Percentiles rank a stretch among this genome's conserved stretches.
phyloP scores from a whole-genome alignment of 495 filamentous ascomycete species.

The Annulohypoxylon maeteangense region DNA sequence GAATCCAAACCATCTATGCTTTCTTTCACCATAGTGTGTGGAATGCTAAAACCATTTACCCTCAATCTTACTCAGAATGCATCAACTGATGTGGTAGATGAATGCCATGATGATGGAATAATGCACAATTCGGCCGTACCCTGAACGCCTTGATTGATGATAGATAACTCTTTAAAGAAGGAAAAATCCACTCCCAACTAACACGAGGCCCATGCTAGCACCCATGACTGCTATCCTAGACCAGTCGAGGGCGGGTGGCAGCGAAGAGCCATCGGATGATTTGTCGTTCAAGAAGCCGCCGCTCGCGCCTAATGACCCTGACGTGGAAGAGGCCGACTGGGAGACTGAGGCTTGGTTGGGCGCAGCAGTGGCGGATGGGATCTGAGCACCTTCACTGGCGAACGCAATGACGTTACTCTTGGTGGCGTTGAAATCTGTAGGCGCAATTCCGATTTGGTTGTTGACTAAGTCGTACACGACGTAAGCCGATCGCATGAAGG shows the following conservation, averaged over 20 bases:
- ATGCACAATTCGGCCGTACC: conserved; percentile 16
- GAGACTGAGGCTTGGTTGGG: conserved; percentile 54
- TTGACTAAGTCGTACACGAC: conserved; percentile 93
- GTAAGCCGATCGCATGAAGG: conserved; percentile 92
- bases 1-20: conserved; percentile 20
- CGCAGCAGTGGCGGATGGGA: conserved; percentile 61
- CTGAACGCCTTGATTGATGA: conserved; percentile 19
- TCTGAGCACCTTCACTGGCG: conserved; percentile 58
- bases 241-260: conserved; percentile 48
- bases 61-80: conserved; percentile 14
- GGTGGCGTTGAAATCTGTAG: conserved; percentile 86
- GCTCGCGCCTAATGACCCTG: conserved; percentile 54
- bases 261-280: conserved; percentile 47
- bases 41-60: conserved; percentile 11
- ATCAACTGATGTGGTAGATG: neutral
- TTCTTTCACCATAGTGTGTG: neutral
- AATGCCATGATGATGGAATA: conserved; percentile 10
- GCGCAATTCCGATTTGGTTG: conserved; percentile 86
- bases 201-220: conserved; percentile 50
- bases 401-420: conserved; percentile 64
- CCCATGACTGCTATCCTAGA: conserved; percentile 50
- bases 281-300: conserved; percentile 49
- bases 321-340: conserved; percentile 43
- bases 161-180: conserved; percentile 38
- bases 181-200: conserved; percentile 57